A percentile compares a stretch with the other conserved stretches of the same genome.
Evolutionary conservation across 805 yeast species (phyloP).

Genomic region (Blastobotrys attinorum): DNA sequence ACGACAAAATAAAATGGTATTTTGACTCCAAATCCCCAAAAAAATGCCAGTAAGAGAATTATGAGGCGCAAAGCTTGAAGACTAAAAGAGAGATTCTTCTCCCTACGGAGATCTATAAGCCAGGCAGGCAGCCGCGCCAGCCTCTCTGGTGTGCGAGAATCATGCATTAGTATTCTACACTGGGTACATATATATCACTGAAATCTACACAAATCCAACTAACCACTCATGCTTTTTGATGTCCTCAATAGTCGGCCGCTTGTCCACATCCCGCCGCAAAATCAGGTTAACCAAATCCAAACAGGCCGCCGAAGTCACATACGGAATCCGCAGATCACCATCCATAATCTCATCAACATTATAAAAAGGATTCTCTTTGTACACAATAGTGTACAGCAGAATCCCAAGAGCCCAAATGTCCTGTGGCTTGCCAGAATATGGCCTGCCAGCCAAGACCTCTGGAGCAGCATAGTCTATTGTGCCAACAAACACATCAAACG

Average conservation of each 20-base stretch:
- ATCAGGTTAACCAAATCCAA: conserved; percentile 54
- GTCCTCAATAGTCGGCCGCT: conserved; percentile 68
- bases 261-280: conserved; percentile 54
- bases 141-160: too few species aligned
- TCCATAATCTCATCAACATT: conserved; percentile 94
- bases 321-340: conserved; percentile 71
- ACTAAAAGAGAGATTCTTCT: too few species aligned
- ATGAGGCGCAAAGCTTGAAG: too few species aligned
- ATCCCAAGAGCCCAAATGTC: conserved; percentile 98
- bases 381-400: conserved; percentile 77
- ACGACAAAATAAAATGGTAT: too few species aligned
- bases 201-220: too few species aligned
- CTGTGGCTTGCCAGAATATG: conserved; percentile 88
- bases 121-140: too few species aligned
- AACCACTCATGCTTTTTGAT: conserved; percentile 72
- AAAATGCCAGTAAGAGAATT: too few species aligned
- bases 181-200: too few species aligned
- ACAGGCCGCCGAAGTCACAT: conserved; percentile 51
- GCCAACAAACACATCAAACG: conserved; percentile 96
- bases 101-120: too few species aligned
- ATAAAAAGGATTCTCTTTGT: conserved; percentile 92
- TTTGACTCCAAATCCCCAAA: too few species aligned
- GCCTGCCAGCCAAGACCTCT: conserved; percentile 81
- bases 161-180: too few species aligned
- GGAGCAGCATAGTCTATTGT: conserved; percentile 98